Evolutionary conservation across 2,329 filamentous ascomycete genomes (phyloP), one percentile per base, ranked within the genome.

Genomic region (Reticulascus tulasneorum): DNA sequence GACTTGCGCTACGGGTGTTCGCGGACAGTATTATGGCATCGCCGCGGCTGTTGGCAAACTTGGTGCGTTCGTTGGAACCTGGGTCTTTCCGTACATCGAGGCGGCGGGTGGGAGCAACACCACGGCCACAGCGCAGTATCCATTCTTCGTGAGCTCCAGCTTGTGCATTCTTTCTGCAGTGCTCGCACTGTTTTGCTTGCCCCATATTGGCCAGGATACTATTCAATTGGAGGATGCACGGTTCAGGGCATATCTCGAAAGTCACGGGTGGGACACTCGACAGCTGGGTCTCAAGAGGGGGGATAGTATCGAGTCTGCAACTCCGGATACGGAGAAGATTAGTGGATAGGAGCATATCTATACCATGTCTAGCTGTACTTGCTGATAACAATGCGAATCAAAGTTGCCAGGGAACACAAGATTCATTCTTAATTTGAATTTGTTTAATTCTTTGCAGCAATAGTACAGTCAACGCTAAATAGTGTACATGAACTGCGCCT

Each of bases 1-100:
- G 68, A 90, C 86, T 3, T 89, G 82, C 51, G 87, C 90, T 0
- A 95, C 90, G 5, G 84, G 85, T 13, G 82, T 96, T n/a, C 77
- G 89, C 24, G 90, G 89, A 3, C 69, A 68, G 27, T 84, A 83
- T 60, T 83, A 84, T 48, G 79, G 82, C 6, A 73, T 86, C 28
- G 84, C 84, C 0, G 84, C 85, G 1, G 84, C 84, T 0, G 52
- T 79, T 3, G 85, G 86, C 43, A 90, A 89, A 60, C 75, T 89
- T 23, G 83, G 83, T 32, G 90, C 88, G 4, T 95, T 95, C 49
- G 79, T 94, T 8, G 90, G 90, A 9, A 87, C 84, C 2, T 90
- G 86, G 50, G 80, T 93, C 10, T 88, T 93, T 53, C 82, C 84
- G 0, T 76, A 88, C 41, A 83, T 89, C 37, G 70, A 79, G 33